These are phyloP conservation scores for Yarrowia osloensis DNA, from an alignment of 805 yeast genomes.

Conservation along the genomic window DNA sequence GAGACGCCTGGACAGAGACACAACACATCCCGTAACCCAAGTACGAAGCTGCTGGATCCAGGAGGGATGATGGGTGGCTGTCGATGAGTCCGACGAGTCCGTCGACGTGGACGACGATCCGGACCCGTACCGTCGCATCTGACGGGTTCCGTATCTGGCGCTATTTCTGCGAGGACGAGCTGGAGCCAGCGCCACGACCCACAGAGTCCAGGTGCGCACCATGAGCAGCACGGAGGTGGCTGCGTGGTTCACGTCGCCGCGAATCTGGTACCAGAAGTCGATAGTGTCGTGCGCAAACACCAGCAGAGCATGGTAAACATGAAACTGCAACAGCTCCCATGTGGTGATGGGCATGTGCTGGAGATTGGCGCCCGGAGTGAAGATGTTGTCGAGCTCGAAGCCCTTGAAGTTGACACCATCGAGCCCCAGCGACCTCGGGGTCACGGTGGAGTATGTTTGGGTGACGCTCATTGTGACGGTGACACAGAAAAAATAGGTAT, in stretches of 20 bases:
- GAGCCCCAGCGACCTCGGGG: constrained; percentile 14
- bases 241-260: constrained; percentile 5
- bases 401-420: constrained; percentile 33
- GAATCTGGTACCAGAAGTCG: constrained; percentile 7
- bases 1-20: not conserved
- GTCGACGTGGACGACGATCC: not conserved
- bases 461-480: not conserved
- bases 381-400: constrained; percentile 35
- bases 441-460: not conserved
- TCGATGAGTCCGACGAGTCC: not conserved
- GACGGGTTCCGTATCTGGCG: not conserved
- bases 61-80: not conserved
- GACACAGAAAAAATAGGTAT: not conserved
- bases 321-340: constrained; percentile 34
- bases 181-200: constrained; percentile 6
- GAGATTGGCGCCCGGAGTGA: constrained; percentile 35
- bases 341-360: constrained; percentile 31
- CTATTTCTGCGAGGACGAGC: not conserved
- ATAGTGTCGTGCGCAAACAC: not conserved
- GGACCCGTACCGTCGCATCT: not conserved
- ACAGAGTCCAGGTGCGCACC: constrained; percentile 8
- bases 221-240: constrained; percentile 18
- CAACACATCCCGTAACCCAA: not conserved
- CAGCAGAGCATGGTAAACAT: constrained; percentile 33
- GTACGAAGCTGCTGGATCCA: not conserved